Base-by-base conservation (phyloP, 495 filamentous ascomycete genomes). In the Thermochaetoides thermophila region DNA sequence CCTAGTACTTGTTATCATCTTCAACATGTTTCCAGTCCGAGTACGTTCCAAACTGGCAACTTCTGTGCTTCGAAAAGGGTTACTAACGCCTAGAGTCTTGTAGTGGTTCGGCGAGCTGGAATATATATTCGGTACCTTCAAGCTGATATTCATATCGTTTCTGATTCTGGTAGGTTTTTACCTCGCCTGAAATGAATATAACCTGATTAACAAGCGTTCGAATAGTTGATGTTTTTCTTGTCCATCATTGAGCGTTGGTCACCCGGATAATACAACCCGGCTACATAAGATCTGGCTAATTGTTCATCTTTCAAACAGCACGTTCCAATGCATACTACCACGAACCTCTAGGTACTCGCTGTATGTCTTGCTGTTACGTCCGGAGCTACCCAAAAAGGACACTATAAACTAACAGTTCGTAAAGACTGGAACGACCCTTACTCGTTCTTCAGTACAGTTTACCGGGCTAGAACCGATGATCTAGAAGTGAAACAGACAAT, bases 61-160 rank as follows among this genome's bases (percentile, higher is more conserved):
- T 1, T 24, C 26, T 24, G 9, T 18, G 14, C 22, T 9, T 11
- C 7, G 6, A 11, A 7, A 3, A 10, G 15, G 5, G 11, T 0
- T 19, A 7, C 19, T 16, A 9, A 4, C 5, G 18, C 23, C 11
- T 8, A n/a, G 12, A n/a, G 40, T 42, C 1, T 35, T 12, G 11
- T 13, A 58, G 55, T 45, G 50, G 3, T 68, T 62, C 41, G 64
- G 64, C 12, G 57, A 65, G 34, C 44, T 68, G 5, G 62, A 68
- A 41, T 68, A 68, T 30, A 32, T 60, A 5, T 60, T 66, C 33
- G 64, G 62, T 1, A 45, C 44, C 16, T 35, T 64, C 30, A 68
- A 68, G 48, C 43, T 68, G 10, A 47, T 50, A 2, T 65, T 66
- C 33, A 64, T 68, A 28, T 44, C 43, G 1, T 49, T 56, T 34